Evolutionary conservation across 2,329 filamentous ascomycete species (phyloP).

Genomic region (Ceratocystiopsis sp.): DNA sequence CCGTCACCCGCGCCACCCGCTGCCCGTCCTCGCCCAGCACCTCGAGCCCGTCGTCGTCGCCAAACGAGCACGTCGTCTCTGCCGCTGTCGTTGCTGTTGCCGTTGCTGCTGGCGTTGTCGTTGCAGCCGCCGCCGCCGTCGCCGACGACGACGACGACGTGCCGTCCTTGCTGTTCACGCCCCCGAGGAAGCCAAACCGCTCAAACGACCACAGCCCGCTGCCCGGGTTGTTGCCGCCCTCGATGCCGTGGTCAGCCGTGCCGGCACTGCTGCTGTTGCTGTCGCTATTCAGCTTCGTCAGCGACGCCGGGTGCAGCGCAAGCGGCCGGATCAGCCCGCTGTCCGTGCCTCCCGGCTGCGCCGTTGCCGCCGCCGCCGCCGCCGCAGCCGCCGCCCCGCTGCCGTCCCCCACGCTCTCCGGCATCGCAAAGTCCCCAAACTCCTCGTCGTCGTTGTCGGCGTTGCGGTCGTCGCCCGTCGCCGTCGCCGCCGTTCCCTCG

Average conservation of each 20-base stretch:
- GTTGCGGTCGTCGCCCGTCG: conserved; percentile 25
- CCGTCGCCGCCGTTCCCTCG: conserved; percentile 29
- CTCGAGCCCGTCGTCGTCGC: conserved; percentile 8
- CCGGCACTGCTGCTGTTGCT: background rate
- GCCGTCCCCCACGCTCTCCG: conserved; percentile 26
- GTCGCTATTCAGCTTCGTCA: background rate
- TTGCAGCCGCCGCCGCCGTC: background rate
- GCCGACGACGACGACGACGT: background rate
- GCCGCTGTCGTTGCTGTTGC: conserved; percentile 11
- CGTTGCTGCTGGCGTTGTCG: background rate
- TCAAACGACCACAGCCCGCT: too few relatives aligned
- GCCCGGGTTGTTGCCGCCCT: conserved; percentile 3
- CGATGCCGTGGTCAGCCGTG: conserved; percentile 9
- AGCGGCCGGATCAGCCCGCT: background rate
- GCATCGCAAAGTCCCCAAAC: conserved; percentile 52
- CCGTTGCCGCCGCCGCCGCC: background rate
- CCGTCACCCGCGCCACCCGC: conserved; percentile 27
- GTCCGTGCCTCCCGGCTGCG: background rate
- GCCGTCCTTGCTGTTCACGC: conserved; percentile 5
- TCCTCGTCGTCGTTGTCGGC: conserved; percentile 44
- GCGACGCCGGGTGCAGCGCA: too few relatives aligned
- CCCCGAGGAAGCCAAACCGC: conserved; percentile 10
- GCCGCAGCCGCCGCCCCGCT: conserved; percentile 13
- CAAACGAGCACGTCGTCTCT: conserved; percentile 8
- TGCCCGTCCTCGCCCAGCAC: conserved; percentile 23